Conservation (phyloP, 352 stramenopile genomes). For the Globisporangium irregulare region DNA sequence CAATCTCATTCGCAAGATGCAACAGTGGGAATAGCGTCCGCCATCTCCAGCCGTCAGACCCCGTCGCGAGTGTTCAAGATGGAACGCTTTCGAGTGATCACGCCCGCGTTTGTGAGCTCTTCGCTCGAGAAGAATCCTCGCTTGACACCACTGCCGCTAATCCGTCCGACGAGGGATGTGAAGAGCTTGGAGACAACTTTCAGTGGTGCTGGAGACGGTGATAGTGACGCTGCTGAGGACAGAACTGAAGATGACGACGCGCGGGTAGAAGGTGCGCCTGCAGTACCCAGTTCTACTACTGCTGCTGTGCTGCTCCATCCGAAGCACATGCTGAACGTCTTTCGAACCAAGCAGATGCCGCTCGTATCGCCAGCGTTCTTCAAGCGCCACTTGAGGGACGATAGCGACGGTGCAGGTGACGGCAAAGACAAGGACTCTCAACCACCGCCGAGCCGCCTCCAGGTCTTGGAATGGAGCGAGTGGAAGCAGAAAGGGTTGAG, state of each 20-base stretch:
- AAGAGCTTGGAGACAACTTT: not conserved
- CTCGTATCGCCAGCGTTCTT: constrained; percentile 56
- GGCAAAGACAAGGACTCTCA: not conserved
- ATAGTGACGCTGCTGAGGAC: not conserved
- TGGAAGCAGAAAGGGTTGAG: constrained; percentile 28
- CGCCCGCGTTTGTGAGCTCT: constrained; percentile 35
- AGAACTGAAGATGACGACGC: constrained; percentile 1
- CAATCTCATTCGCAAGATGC: constrained; percentile 1
- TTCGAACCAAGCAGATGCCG: constrained; percentile 66
- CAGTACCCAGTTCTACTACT: not conserved
- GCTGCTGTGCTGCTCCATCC: constrained; percentile 39
- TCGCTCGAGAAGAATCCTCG: not conserved
- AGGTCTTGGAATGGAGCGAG: constrained; percentile 37
- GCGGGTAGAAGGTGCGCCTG: not conserved
- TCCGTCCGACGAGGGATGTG: constrained; percentile 7
- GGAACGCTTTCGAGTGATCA: constrained; percentile 61
- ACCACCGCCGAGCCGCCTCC: constrained; percentile 24
- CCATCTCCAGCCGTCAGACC: constrained; percentile 33
- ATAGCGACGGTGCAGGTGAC: constrained; percentile 7
- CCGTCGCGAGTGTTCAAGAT: constrained; percentile 62
- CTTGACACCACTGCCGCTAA: constrained; percentile 7
- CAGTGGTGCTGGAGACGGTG: not conserved
- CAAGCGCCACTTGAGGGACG: constrained; percentile 36
- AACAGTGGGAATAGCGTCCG: constrained; percentile 20
- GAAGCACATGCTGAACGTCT: constrained; percentile 70